Base-by-base conservation (phyloP, 148 eudicot species). In the Persicaria tinctoria region DNA sequence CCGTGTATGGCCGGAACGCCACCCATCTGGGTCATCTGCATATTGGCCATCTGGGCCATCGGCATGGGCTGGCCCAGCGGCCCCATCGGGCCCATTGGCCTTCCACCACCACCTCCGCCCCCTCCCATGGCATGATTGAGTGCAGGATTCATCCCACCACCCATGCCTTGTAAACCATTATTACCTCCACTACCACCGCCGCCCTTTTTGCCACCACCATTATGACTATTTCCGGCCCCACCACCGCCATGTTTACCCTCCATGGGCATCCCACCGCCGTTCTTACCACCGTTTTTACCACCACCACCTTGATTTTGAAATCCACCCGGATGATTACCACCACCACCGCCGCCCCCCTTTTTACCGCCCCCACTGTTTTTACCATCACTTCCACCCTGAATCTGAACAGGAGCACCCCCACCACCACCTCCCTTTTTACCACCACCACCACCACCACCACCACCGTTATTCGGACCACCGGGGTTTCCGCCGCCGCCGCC, bases 11-110 rank as follows among this genome's bases (percentile, higher is more conserved):
- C 89, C 8, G 85, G 87, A 70, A 83, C 71, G 3, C 81, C 80
- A 64, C 86, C 87, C 86, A 80, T 86, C 32, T 80, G 86, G 76
- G 88, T 87, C 92, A 89, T 86, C 78, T 90, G 97, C 82, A 78
- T 79, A 76, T 76, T 85, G 47, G 86, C 87, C 89, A 89, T 84
- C 53, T 86, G 93, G 49, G 90, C 86, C 85, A 83, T 20, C 78
- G 84, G 5, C 79, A 76, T 76, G 75, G 76, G 55, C 48, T 77
- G 89, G 60, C 83, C 87, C 86, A 89, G 82, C 2, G 79, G 87
- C 73, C 86, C 86, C 87, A 81, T 80, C 44, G 54, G 78, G 46
- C 70, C 70, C 70, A 64, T 50, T 3, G 74, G 74, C 70, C 70
- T 44, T 13, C 70, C 70, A 1, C 85, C 84, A 79, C 73, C 84